Percentiles rank a stretch among this genome's conserved stretches.
Evolutionary conservation across 768 basidiomycete genomes (phyloP).

Genomic region (Xerocomus spinulosus): DNA sequence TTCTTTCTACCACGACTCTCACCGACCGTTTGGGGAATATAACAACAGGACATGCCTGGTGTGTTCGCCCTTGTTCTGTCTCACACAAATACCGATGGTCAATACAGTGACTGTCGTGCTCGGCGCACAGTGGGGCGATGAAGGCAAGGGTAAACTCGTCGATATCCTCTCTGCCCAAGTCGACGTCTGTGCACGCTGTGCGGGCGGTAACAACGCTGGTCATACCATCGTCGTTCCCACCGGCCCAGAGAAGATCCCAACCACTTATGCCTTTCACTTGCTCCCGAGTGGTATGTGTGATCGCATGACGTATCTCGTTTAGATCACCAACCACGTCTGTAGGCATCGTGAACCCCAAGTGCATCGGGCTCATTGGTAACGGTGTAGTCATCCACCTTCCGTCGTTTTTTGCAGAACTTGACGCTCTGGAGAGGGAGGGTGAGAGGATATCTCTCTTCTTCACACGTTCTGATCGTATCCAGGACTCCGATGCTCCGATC

Average conservation of each 20-base stretch:
- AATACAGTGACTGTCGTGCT: constrained; percentile 65
- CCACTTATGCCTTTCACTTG: constrained; percentile 92
- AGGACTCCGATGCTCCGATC: constrained; percentile 83
- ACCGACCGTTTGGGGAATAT: constrained; percentile 4
- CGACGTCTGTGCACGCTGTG: constrained; percentile 93
- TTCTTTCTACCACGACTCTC: constrained; percentile 10
- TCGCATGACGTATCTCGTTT: background rate
- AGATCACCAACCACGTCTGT: background rate
- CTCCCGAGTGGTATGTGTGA: constrained; percentile 73
- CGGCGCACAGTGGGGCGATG: constrained; percentile 90
- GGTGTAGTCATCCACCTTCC: constrained; percentile 97
- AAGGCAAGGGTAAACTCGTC: constrained; percentile 94
- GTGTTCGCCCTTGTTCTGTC: constrained; percentile 1
- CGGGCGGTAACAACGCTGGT: constrained; percentile 98
- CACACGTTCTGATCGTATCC: constrained; percentile 3
- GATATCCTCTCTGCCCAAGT: constrained; percentile 88
- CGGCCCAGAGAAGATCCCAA: constrained; percentile 64
- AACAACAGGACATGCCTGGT: constrained; percentile 22
- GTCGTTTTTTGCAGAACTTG: constrained; percentile 90
- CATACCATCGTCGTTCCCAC: constrained; percentile 91
- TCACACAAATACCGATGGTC: constrained; percentile 8
- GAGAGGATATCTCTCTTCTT: background rate
- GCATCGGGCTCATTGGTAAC: constrained; percentile 83
- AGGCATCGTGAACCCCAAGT: constrained; percentile 41
- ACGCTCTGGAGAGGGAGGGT: constrained; percentile 83